phyloP scores from a whole-genome alignment of 495 filamentous ascomycete genomes.

The Lasiosphaeria miniovina region DNA sequence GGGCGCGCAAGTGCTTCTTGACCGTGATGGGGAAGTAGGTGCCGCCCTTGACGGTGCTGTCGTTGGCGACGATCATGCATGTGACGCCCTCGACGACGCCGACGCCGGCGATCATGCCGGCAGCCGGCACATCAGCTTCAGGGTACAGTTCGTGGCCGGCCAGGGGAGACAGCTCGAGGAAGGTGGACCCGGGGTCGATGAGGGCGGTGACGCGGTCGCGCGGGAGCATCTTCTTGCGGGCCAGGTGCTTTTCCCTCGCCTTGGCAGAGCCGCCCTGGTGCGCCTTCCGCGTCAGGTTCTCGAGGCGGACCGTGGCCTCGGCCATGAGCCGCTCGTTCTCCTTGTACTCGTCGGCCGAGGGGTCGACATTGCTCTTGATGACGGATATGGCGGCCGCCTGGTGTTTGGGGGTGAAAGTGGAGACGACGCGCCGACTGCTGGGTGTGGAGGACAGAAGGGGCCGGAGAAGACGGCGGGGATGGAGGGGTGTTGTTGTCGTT shows the following conservation, averaged over 20 bases:
- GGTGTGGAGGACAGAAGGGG: not conserved
- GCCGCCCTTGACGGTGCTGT: constrained; percentile 98
- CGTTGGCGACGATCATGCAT: constrained; percentile 94
- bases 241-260: constrained; percentile 84
- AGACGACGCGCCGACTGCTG: constrained; percentile 36
- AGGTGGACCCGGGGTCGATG: constrained; percentile 84
- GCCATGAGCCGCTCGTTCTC: constrained; percentile 81
- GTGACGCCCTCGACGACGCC: constrained; percentile 86
- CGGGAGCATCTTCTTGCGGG: constrained; percentile 89
- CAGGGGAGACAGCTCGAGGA: constrained; percentile 84
- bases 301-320: constrained; percentile 62
- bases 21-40: constrained; percentile 98
- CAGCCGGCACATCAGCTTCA: constrained; percentile 62
- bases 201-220: constrained; percentile 85
- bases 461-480: constrained; percentile 7
- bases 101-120: constrained; percentile 90
- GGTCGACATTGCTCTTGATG: constrained; percentile 72
- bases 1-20: constrained; percentile 94
- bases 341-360: constrained; percentile 69
- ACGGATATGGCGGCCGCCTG: constrained; percentile 75
- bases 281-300: constrained; percentile 65
- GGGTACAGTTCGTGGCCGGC: constrained; percentile 86
- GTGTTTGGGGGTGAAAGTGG: constrained; percentile 63
- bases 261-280: constrained; percentile 76
- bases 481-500: constrained; percentile 9